Evolutionary conservation across 1,139 yeast genomes (phyloP), one percentile per base, ranked within the genome.

Genomic region (Pichia sp.): DNA sequence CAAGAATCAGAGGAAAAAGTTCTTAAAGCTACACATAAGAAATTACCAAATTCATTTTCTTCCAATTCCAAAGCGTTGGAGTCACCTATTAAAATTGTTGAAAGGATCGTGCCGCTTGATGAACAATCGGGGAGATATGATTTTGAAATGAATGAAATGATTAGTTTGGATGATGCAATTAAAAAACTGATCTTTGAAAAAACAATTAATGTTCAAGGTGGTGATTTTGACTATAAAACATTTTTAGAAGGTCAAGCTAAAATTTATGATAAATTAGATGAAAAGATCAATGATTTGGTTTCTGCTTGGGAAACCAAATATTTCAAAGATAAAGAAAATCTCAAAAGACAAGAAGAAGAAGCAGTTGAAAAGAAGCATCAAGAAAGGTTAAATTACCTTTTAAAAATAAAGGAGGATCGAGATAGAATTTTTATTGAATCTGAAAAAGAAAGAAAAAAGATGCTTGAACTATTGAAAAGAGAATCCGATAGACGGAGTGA

Each of bases 101-200:
- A 29, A 2, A 12, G 25, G 26, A 11, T 1, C 4, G 7, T 40
- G n/a, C 36, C 43, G 35, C 22, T 46, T 4, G 49, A 46, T 24
- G 47, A 46, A 22, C 37, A 43, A 30, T 12, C 29, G 5, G 32
- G 24, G 22, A 10, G 27, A n/a, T 46, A 34, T 29, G 40, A 42
- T 25, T 46, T 46, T 37, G 44, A 34, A 10, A 24, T 42, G 4
- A 31, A 37, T 4, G 22, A 20, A 11, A 27, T 23, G 2, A n/a
- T n/a, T 12, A n/a, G 38, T 7, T 24, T 37, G 3, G 43, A 43
- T 31, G 24, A 35, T 4, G 50, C 43, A 6, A 22, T 46, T n/a
- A 25, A 12, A 16, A 46, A 30, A 12, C n/a, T 43, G 24, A 26
- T 47, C 5, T 11, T n/a, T 4, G 27, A 32, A 11, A 35, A 35